phyloP scores from a whole-genome alignment of 768 basidiomycete genomes.

The Suillus americanus region DNA sequence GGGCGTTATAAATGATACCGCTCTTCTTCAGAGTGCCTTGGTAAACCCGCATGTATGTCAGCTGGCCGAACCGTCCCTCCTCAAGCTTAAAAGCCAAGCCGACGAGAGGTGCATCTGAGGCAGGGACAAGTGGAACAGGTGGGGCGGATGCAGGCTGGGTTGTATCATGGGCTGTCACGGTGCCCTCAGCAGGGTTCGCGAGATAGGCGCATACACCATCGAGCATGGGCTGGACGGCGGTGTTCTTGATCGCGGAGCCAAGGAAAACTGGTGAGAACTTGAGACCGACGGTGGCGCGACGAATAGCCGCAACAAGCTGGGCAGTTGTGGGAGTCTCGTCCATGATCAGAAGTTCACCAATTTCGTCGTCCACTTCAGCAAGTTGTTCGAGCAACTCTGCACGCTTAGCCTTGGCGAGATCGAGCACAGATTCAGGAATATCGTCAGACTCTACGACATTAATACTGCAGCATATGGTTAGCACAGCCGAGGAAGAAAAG shows the following conservation, averaged over 20 bases:
- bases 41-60: constrained; percentile 98
- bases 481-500: background rate
- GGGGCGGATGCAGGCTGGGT: constrained; percentile 63
- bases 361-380: constrained; percentile 93
- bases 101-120: constrained; percentile 83
- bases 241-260: constrained; percentile 97
- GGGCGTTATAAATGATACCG: constrained; percentile 82
- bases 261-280: constrained; percentile 97
- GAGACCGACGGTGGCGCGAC: constrained; percentile 82
- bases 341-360: constrained; percentile 88
- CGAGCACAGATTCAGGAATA: constrained; percentile 75
- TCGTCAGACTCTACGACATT: constrained; percentile 81
- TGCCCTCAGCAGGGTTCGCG: constrained; percentile 80
- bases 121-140: constrained; percentile 75
- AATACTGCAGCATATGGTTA: constrained; percentile 44
- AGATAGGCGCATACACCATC: constrained; percentile 97
- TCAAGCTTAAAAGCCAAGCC: constrained; percentile 98
- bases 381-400: constrained; percentile 91
- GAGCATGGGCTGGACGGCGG: constrained; percentile 88
- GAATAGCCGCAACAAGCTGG: constrained; percentile 82
- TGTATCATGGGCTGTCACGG: constrained; percentile 81
- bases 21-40: constrained; percentile 92
- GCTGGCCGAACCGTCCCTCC: constrained; percentile 94
- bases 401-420: constrained; percentile 81
- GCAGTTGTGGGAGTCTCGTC: constrained; percentile 73